Base-by-base conservation (phyloP, 2,329 filamentous ascomycete genomes). In the Volutella citrinella region DNA sequence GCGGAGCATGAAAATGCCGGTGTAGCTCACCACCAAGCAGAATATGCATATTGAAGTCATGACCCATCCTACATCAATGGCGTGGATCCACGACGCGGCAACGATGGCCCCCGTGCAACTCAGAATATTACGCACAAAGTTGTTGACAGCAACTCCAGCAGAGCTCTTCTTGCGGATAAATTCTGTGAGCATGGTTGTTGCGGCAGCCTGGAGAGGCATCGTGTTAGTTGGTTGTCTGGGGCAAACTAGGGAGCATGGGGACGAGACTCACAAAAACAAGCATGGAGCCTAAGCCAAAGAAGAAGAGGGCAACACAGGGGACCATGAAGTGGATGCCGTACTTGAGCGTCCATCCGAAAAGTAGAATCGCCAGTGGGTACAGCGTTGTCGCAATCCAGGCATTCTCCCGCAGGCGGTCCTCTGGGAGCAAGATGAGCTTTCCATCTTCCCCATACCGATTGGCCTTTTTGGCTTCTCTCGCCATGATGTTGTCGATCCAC, bases 401-500 rank as follows among this genome's bases (percentile, higher is more conserved):
- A 54, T 94, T 93, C 55, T 91, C 84, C 26, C 81, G 72, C 77
- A 93, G 86, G 10, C 87, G 76, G 57, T 94, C 87, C 61, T 93
- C 87, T 0, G 87, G 87, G 3, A 78, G 68, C 52, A 79, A 84
- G 9, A 87, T 64, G 14, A 87, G 66, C 38, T 72, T 74, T 11
- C 85, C 86, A 22, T 76, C 61, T 21, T 72, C 73, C 46, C 87
- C 84, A 49, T 82, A 84, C 16, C 85, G 70, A 10, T 77, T 78
- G 0, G 83, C 84, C 43, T 73, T 80, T n/a, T 65, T 66, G 1
- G 87, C 87, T 59, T 87, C 82, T 14, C 84, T 76, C 19, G 76
- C 70, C 87, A 93, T 93, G 60, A 93, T 91, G 13, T 61, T 63
- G 56, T 94, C 87, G 48, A 86, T 82, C 87, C 87, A 93, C 25